Conservation (phyloP, 1,139 yeast species). For the Hemisphaericaspora subhashii region DNA sequence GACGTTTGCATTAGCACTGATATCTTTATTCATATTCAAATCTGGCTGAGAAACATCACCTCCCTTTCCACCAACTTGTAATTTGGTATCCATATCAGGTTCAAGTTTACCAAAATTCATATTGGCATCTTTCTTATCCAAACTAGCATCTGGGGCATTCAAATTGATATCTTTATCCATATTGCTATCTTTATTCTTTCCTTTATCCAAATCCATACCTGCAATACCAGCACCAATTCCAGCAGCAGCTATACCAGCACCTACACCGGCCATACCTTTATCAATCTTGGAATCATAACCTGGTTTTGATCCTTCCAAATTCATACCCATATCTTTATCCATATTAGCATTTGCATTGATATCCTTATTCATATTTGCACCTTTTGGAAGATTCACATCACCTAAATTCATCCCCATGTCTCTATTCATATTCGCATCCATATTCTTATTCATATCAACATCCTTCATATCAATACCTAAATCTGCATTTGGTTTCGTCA, state of each 20-base stretch:
- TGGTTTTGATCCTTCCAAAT: not conserved
- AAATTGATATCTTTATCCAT: not conserved
- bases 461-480: not conserved
- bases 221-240: conserved; percentile 9
- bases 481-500: not conserved
- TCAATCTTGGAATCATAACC: not conserved
- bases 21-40: not conserved
- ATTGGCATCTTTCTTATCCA: not conserved
- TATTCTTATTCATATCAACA: not conserved
- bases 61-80: not conserved
- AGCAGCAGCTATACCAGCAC: conserved; percentile 7
- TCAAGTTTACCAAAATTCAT: not conserved
- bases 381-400: not conserved
- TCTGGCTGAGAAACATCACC: not conserved
- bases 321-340: not conserved
- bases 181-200: not conserved
- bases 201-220: conserved; percentile 1
- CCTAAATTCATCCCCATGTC: not conserved
- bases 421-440: not conserved
- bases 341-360: no score
- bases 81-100: not conserved
- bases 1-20: not conserved
- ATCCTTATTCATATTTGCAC: not conserved
- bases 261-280: not conserved
- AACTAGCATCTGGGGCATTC: not conserved